Percentiles rank a stretch among this genome's conserved stretches.
phyloP scores from a whole-genome alignment of 2,329 filamentous ascomycete genomes.

The Fusarium sambucinum region DNA sequence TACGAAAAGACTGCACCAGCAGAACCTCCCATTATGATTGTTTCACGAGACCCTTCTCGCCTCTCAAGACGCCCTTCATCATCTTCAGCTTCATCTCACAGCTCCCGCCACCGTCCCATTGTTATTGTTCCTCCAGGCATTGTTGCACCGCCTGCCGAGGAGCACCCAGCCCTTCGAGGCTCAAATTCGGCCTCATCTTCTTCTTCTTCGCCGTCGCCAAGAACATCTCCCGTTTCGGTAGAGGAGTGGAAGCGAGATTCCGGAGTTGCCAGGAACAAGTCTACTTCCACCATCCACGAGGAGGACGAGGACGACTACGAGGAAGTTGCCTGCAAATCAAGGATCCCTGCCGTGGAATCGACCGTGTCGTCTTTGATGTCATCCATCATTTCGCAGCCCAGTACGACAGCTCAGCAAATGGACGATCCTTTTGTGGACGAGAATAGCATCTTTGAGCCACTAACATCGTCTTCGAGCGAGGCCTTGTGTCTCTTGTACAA shows the following conservation, averaged over 20 bases:
- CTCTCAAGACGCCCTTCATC: conserved; percentile 45
- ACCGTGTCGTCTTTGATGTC: conserved; percentile 33
- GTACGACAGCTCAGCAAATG: conserved; percentile 27
- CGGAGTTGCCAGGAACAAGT: conserved; percentile 62
- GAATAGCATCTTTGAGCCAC: conserved; percentile 43
- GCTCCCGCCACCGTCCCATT: conserved; percentile 47
- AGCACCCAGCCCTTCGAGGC: conserved; percentile 65
- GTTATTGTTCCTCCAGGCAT: conserved; percentile 49
- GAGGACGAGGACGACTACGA: conserved; percentile 54
- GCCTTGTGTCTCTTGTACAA: conserved; percentile 44
- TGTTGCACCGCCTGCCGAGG: conserved; percentile 61
- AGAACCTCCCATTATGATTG: conserved; percentile 67
- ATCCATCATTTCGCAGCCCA: conserved; percentile 32
- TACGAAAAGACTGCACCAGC: conserved; percentile 72
- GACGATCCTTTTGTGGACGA: conserved; percentile 45
- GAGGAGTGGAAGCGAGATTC: conserved; percentile 68
- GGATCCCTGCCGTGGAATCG: conserved; percentile 28
- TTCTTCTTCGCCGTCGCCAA: conserved; percentile 39
- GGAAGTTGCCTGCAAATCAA: conserved; percentile 32
- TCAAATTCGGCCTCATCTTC: conserved; percentile 36
- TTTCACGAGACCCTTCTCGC: conserved; percentile 58
- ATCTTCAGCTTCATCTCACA: conserved; percentile 42
- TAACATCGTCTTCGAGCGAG: conserved; percentile 39
- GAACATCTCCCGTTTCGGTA: conserved; percentile 44
- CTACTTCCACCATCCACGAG: conserved; percentile 55